phyloP scores from a whole-genome alignment of 2,329 filamentous ascomycete genomes.

The Arthrobotrys iridis region DNA sequence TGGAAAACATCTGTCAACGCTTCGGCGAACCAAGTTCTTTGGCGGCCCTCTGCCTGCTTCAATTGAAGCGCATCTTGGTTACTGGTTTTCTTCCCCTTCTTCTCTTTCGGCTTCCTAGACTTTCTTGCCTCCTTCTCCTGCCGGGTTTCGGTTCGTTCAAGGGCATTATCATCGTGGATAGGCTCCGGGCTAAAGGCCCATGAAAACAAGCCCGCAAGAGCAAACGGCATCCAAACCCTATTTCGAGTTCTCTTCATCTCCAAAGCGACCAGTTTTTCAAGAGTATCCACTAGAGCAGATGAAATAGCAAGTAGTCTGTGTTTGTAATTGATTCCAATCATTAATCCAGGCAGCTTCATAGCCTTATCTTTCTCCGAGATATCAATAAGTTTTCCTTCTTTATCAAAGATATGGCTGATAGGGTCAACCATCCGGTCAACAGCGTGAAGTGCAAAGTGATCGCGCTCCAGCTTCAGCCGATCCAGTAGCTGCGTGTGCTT shows the following conservation, averaged over 20 bases:
- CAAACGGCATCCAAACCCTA: conserved; percentile 64
- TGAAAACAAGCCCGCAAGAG: conserved; percentile 61
- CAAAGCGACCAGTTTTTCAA: conserved; percentile 61
- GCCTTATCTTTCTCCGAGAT: conserved; percentile 59
- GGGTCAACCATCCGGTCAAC: conserved; percentile 63
- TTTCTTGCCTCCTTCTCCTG: conserved; percentile 43
- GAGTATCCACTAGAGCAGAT: conserved; percentile 60
- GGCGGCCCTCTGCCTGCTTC: conserved; percentile 32
- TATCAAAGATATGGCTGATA: conserved; percentile 63
- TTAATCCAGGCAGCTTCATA: conserved; percentile 61
- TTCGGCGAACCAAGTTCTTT: conserved; percentile 58
- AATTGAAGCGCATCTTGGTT: neutral
- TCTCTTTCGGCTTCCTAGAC: conserved; percentile 52
- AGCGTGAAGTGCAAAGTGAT: conserved; percentile 59
- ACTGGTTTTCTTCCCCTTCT: conserved; percentile 31
- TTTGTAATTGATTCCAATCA: conserved; percentile 65
- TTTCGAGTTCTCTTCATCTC: conserved; percentile 60
- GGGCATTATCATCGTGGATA: conserved; percentile 42
- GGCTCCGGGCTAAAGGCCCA: conserved; percentile 61
- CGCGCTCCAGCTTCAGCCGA: conserved; percentile 58
- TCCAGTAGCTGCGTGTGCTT: conserved; percentile 60
- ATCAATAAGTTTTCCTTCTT: conserved; percentile 59
- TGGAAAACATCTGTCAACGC: conserved; percentile 59
- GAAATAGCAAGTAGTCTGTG: conserved; percentile 61
- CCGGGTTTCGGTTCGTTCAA: conserved; percentile 45